A percentile compares a stretch with the other conserved stretches of the same genome.
phyloP scores from a whole-genome alignment of 306 rosid genomes.

The Leucaena leucocephala region DNA sequence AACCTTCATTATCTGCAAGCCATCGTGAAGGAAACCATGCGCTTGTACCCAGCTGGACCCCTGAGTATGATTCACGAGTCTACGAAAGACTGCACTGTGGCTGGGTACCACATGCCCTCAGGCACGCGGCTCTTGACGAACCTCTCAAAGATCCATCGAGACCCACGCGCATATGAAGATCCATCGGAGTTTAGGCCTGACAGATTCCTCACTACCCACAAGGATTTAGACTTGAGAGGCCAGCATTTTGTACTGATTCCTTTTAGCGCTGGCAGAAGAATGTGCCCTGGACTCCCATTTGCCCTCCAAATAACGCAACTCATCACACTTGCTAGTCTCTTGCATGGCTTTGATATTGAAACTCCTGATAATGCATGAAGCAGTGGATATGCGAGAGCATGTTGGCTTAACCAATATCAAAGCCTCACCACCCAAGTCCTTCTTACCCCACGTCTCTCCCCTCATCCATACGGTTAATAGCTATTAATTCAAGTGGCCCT shows the following conservation, averaged over 20 bases:
- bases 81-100: constrained; percentile 49
- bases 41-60: constrained; percentile 58
- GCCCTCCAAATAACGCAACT: constrained; percentile 28
- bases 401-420: constrained; percentile 30
- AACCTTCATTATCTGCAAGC: constrained; percentile 52
- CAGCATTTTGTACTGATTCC: constrained; percentile 41
- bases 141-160: constrained; percentile 49
- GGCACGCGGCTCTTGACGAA: constrained; percentile 57
- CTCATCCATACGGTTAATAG: neutral
- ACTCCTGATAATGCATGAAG: neutral
- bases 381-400: constrained; percentile 40
- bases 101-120: constrained; percentile 40
- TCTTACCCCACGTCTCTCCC: constrained; percentile 15
- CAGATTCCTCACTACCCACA: constrained; percentile 43
- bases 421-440: constrained; percentile 3
- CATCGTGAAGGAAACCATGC: constrained; percentile 52
- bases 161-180: constrained; percentile 25
- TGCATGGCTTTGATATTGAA: constrained; percentile 39
- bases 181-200: constrained; percentile 42
- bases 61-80: constrained; percentile 40
- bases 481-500: too few relatives aligned
- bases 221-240: constrained; percentile 32
- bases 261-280: constrained; percentile 48
- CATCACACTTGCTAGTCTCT: constrained; percentile 28
- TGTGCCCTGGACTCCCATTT: constrained; percentile 40